Evolutionary conservation across 2,329 filamentous ascomycete species (phyloP), one percentile per base, ranked within the genome.

Genomic region (Apiospora malaysiana): DNA sequence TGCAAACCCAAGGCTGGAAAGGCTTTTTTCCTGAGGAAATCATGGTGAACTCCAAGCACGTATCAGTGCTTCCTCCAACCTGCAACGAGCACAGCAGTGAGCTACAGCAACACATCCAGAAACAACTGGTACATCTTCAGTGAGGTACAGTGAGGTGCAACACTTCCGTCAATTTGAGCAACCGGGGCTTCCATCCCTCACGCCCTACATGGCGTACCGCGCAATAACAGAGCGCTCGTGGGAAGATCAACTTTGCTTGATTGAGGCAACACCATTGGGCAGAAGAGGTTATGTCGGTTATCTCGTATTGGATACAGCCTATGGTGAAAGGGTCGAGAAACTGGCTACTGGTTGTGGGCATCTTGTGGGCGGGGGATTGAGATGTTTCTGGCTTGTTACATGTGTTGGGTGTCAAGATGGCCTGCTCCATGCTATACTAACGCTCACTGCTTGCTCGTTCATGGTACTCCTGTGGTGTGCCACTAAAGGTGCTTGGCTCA

Each of bases 391-490:
- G 12, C 42, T 46, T 25, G 23, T 4, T 23, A 18, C 25, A 67
- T 27, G 23, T 67, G 66, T 21, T 37, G 40, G n/a, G 10, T 46
- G 40, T n/a, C 9, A 18, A 37, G 56, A 23, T 8, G 32, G 32
- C 32, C 56, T 21, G 27, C 32, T 63, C 56, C 4, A 40, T 40
- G 25, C 45, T 68, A 25, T 66, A 70, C 69, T 72, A 65, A 72
- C 79, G 78, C 81, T 85, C 81, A 82, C 86, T 88, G 85, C 87
- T 86, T 84, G 87, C 87, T 90, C 86, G 87, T 87, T 90, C 86
- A 83, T 85, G 83, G 27, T 70, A 25, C 47, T 46, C 40, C 80
- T 83, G 80, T 63, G 56, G 27, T 37, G 27, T 63, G 56, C 56
- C 56, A 63, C 56, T 18, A 79, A 79, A 70, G 71, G 69, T 74